A percentile compares a stretch with the other conserved stretches of the same genome.
phyloP scores from a whole-genome alignment of 371 early-diverging fungal species.

The Syncephalastrum monosporum region DNA sequence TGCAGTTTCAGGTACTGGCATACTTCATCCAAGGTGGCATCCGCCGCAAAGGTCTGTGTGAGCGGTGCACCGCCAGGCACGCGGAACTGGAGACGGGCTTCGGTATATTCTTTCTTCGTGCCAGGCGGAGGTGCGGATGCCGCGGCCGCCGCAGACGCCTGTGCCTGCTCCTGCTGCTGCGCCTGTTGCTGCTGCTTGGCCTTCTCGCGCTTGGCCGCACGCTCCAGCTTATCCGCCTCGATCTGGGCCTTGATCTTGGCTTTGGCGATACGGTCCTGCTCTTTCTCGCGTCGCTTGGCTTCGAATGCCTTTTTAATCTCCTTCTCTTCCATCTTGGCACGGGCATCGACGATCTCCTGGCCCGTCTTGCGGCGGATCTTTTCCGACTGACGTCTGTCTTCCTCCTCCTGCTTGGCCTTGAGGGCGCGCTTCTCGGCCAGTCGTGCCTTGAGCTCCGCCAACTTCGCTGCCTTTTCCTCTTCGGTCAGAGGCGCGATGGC shows the following conservation, averaged over 20 bases:
- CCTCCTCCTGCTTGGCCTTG: slow-evolving; percentile 63
- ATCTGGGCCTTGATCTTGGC: slow-evolving; percentile 83
- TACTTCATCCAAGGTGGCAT: slow-evolving; percentile 67
- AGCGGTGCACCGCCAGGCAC: slow-evolving; percentile 53
- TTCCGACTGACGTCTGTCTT: slow-evolving; percentile 72
- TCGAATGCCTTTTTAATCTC: slow-evolving; percentile 76
- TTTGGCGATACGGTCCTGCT: slow-evolving; percentile 73
- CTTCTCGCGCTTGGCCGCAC: slow-evolving; percentile 52
- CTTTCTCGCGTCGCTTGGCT: slow-evolving; percentile 76
- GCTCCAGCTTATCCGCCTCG: slow-evolving; percentile 79
- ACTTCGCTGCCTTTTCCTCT: slow-evolving; percentile 80
- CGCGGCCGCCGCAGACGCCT: slow-evolving; percentile 14
- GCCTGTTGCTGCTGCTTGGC: slow-evolving; percentile 11
- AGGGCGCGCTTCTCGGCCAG: slow-evolving; percentile 70
- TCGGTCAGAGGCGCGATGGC: slow-evolving; percentile 84
- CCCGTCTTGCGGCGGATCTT: slow-evolving; percentile 81
- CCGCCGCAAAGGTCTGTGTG: slow-evolving; percentile 71
- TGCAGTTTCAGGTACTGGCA: slow-evolving; percentile 60
- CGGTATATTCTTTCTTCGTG: slow-evolving; percentile 63
- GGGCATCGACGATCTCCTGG: slow-evolving; percentile 72
- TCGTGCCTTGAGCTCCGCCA: slow-evolving; percentile 73
- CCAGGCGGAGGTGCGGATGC: slow-evolving; percentile 17
- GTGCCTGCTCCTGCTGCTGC: slow-evolving; percentile 16
- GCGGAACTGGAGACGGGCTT: slow-evolving; percentile 72
- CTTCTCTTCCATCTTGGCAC: slow-evolving; percentile 69